These are phyloP conservation scores for Backusella macrospora DNA, from an alignment of 192 early-diverging fungal genomes.

Conservation along the genomic window DNA sequence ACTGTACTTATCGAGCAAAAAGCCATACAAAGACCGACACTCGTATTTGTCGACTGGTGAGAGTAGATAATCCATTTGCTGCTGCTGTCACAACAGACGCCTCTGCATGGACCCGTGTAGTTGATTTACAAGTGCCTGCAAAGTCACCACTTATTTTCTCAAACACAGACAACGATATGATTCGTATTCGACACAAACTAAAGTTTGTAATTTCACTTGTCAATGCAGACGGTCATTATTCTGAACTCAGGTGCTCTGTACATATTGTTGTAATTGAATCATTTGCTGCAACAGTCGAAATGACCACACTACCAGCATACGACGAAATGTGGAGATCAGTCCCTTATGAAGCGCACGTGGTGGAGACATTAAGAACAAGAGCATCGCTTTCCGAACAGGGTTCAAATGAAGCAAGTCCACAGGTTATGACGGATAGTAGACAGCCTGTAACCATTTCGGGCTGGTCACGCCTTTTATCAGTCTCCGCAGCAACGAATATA, in stretches of 20 bases:
- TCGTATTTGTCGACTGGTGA: slow-evolving; percentile 19
- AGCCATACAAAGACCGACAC: slow-evolving; percentile 30
- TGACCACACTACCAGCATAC: slow-evolving; percentile 35
- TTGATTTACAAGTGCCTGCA: slow-evolving; percentile 28
- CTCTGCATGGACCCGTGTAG: slow-evolving; percentile 17
- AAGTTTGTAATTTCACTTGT: slow-evolving; percentile 40
- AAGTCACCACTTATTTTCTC: slow-evolving; percentile 24
- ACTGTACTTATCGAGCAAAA: slow-evolving; percentile 48
- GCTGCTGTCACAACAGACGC: background rate
- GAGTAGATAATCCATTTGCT: slow-evolving; percentile 18
- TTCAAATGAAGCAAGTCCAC: background rate
- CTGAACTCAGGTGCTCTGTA: slow-evolving; percentile 41
- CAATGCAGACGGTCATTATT: slow-evolving; percentile 39
- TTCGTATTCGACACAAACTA: slow-evolving; percentile 41
- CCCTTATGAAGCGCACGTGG: slow-evolving; percentile 33
- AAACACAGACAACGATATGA: slow-evolving; percentile 45
- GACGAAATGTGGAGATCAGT: slow-evolving; percentile 39
- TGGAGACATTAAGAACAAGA: slow-evolving; percentile 21
- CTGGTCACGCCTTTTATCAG: slow-evolving; percentile 23
- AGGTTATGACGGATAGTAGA: background rate
- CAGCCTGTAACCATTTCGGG: slow-evolving; percentile 30
- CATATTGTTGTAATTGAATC: slow-evolving; percentile 40
- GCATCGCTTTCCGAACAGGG: slow-evolving; percentile 10
- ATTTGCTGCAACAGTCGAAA: slow-evolving; percentile 24
- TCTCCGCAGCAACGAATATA: slow-evolving; percentile 9